A percentile compares a stretch with the other conserved stretches of the same genome.
Conservation (phyloP, 1,284 basidiomycete genomes). For the Apiotrichum gracile region DNA sequence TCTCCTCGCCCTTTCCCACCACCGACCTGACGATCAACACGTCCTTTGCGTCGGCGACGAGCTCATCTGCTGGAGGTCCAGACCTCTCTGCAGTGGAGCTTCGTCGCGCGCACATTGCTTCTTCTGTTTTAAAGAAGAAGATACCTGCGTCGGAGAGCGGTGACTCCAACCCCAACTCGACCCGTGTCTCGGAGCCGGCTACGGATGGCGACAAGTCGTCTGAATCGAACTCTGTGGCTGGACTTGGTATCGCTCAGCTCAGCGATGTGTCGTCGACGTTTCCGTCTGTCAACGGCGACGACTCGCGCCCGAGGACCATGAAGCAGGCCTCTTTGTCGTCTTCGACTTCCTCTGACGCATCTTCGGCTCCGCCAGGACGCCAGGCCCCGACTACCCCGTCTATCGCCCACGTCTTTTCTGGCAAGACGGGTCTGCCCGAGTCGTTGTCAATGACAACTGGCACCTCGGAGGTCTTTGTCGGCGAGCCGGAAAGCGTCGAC, state of each 20-base stretch:
- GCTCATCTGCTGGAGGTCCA: not conserved
- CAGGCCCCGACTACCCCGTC: slow-evolving; percentile 15
- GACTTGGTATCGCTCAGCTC: slow-evolving; percentile 10
- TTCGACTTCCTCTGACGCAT: slow-evolving; percentile 8
- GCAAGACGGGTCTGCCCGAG: not conserved
- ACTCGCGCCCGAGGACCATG: not conserved
- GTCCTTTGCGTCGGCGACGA: not conserved
- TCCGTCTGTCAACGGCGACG: slow-evolving; percentile 3
- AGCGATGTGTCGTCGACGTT: slow-evolving; percentile 3
- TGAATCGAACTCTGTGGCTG: slow-evolving; percentile 3
- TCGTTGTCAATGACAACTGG: not conserved
- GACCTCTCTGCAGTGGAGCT: slow-evolving; percentile 22
- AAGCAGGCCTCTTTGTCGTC: slow-evolving; percentile 5
- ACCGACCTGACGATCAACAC: slow-evolving; percentile 11
- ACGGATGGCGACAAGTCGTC: not conserved
- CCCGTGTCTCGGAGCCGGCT: not conserved
- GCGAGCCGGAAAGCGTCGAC: not conserved
- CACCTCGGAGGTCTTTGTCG: not conserved
- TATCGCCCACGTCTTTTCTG: slow-evolving; percentile 3
- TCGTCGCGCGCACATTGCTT: slow-evolving; percentile 30
- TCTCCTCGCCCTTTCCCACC: slow-evolving; percentile 11
- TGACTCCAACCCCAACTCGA: slow-evolving; percentile 4
- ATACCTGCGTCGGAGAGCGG: slow-evolving; percentile 13
- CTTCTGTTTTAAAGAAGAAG: slow-evolving; percentile 33
- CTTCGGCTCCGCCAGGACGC: slow-evolving; percentile 8